Evolutionary conservation across 2,329 filamentous ascomycete species (phyloP).

Genomic region (Endocalyx cinctus): DNA sequence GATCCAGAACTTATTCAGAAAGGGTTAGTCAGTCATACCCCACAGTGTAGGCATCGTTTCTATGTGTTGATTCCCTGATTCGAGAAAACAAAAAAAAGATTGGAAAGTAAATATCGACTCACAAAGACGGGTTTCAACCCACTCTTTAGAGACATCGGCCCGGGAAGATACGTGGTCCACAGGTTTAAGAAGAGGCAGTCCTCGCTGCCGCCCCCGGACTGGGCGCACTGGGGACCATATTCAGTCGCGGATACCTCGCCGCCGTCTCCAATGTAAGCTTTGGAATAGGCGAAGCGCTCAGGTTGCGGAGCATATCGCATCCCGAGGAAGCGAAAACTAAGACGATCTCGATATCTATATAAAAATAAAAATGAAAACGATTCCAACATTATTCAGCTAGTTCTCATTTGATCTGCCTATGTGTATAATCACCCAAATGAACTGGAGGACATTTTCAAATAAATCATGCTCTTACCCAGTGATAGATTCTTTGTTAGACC

Average conservation of each 20-base stretch:
- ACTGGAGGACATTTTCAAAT: neutral
- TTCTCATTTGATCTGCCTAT: too few relatives aligned
- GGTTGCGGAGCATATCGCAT: conserved; percentile 42
- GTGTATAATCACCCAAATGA: neutral
- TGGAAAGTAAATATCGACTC: conserved; percentile 1
- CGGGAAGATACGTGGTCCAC: conserved; percentile 36
- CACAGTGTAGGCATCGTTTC: too few relatives aligned
- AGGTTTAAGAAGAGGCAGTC: conserved; percentile 46
- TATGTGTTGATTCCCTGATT: neutral
- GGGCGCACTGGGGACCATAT: conserved; percentile 35
- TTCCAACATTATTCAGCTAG: too few relatives aligned
- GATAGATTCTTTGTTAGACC: conserved; percentile 34
- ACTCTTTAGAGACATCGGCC: conserved; percentile 15
- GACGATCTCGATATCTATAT: conserved; percentile 19
- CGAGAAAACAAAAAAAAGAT: neutral
- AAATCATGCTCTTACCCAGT: conserved; percentile 24
- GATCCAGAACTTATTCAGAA: conserved; percentile 27
- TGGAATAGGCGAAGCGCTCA: conserved; percentile 39
- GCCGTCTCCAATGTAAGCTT: conserved; percentile 30
- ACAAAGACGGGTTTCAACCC: conserved; percentile 31
- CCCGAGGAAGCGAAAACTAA: conserved; percentile 45
- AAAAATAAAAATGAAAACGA: too few relatives aligned
- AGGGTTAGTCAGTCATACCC: too few relatives aligned
- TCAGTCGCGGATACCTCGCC: conserved; percentile 28
- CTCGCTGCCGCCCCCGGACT: conserved; percentile 33